Base-by-base conservation (phyloP, 176 grass and related monocot genomes). In the Oryza meridionalis region DNA sequence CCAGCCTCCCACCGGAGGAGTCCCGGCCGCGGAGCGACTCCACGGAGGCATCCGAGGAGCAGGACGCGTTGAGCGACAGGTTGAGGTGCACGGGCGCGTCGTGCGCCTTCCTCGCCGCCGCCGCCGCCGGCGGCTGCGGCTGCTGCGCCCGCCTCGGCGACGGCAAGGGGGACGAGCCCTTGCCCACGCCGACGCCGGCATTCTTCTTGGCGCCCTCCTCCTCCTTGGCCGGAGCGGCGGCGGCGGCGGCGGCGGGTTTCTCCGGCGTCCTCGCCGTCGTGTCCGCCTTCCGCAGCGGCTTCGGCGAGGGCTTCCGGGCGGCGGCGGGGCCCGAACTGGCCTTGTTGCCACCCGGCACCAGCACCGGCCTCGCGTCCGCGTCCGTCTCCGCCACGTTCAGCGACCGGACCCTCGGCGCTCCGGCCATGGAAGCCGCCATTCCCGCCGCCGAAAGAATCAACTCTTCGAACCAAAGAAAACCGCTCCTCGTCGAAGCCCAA, bases 331-430 rank as follows among this genome's bases (percentile, higher is more conserved):
- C 74, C 13, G 72, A 65, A 65, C 12, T 84, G 63, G 86, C 84
- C 83, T 98, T 95, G 77, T 98, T 98, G 66, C 96, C 96, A 3
- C 88, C 96, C 9, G 96, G 96, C 53, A 93, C 89, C 14, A 98
- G 70, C 74, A 98, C 93, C 6, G 87, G 91, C 76, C 96, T 87
- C 15, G 79, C 85, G 37, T 92, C 90, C 29, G 73, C 64, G 9
- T 90, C 84, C 67, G 71, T 64, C 74, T 93, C 90, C 16, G 85
- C 75, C 64, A 88, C 68, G 87, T 95, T 99, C 27, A 96, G 75
- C 6, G 96, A 96, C 22, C 96, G 88, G 11, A 96, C 74, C 86
- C 88, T 87, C 33, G 96, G 96, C 66, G 88, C 87, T 26, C 93
- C 87, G 6, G 93, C 92, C 93, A 99, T 99, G 64, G 86, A 40